phyloP scores from a whole-genome alignment of 108 stramenopile species.

The Fistulifera pelliculosa region DNA sequence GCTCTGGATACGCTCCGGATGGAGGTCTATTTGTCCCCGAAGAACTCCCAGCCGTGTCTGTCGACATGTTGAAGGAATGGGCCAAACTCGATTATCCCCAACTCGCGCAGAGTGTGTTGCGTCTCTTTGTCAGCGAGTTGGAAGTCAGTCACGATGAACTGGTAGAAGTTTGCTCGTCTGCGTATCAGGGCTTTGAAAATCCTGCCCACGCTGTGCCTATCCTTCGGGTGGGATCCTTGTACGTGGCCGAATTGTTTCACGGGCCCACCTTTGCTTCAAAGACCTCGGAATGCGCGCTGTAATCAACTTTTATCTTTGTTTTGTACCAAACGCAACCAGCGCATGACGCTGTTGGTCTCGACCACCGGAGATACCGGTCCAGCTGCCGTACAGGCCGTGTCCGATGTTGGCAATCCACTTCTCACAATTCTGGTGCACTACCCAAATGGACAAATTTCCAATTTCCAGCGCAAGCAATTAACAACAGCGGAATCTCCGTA shows the following conservation, averaged over 20 bases:
- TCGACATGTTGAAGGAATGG: conserved; percentile 35
- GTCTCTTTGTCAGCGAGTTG: conserved; percentile 36
- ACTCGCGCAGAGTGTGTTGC: conserved; percentile 45
- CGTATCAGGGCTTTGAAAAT: conserved; percentile 32
- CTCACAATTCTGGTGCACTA: conserved; percentile 73
- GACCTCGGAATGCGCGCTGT: conserved; percentile 77
- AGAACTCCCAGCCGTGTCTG: conserved; percentile 36
- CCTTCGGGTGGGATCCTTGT: conserved; percentile 27
- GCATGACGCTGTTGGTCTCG: conserved; percentile 56
- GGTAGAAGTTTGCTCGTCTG: conserved; percentile 27
- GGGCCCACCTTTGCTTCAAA: conserved; percentile 91
- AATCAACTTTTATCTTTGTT: conserved; percentile 58
- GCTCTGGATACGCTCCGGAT: conserved; percentile 76
- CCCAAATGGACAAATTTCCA: conserved; percentile 77
- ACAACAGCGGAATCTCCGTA: conserved; percentile 39
- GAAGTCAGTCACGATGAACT: conserved; percentile 42
- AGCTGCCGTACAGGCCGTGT: conserved; percentile 81
- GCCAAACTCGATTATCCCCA: conserved; percentile 44
- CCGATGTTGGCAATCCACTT: conserved; percentile 41
- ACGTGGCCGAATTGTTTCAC: conserved; percentile 83
- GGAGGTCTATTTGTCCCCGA: conserved; percentile 83
- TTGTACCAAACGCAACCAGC: conserved; percentile 34
- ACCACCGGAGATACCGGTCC: conserved; percentile 91
- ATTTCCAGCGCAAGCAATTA: conserved; percentile 80
- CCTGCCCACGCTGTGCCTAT: conserved; percentile 17